phyloP scores from a whole-genome alignment of 768 basidiomycete species.

The Candolleomyces eurysporus region DNA sequence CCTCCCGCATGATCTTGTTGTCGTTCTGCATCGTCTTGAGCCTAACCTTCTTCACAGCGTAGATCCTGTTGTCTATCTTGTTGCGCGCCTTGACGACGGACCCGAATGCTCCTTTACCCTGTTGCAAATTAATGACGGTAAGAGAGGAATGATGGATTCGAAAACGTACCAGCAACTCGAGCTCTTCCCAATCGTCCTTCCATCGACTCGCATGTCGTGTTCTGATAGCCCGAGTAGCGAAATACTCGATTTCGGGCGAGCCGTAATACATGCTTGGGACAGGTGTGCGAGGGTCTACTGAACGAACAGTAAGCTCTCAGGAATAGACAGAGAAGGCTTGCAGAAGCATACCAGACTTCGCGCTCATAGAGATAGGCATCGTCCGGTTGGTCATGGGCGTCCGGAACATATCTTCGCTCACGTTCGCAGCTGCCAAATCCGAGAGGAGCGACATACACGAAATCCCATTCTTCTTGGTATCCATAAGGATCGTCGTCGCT shows the following conservation, averaged over 20 bases:
- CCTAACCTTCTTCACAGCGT: slow-evolving; percentile 90
- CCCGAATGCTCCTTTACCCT: slow-evolving; percentile 90
- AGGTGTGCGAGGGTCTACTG: slow-evolving; percentile 47
- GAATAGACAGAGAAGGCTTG: neutral
- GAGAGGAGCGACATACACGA: slow-evolving; percentile 58
- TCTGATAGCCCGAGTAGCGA: slow-evolving; percentile 33
- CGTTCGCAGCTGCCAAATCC: slow-evolving; percentile 46
- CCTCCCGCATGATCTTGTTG: slow-evolving; percentile 86
- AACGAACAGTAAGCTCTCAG: neutral
- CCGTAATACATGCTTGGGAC: slow-evolving; percentile 39
- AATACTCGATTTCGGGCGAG: slow-evolving; percentile 71
- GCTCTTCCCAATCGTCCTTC: slow-evolving; percentile 92
- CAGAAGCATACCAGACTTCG: slow-evolving; percentile 10
- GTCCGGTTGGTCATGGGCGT: slow-evolving; percentile 22
- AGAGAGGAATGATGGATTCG: neutral
- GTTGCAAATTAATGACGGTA: neutral
- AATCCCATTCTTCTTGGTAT: slow-evolving; percentile 52
- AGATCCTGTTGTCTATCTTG: slow-evolving; percentile 81
- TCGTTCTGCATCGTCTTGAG: slow-evolving; percentile 77
- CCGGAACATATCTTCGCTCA: slow-evolving; percentile 9
- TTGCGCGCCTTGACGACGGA: slow-evolving; percentile 95
- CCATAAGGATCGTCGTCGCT: slow-evolving; percentile 59
- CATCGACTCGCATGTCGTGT: slow-evolving; percentile 66
- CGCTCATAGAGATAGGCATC: slow-evolving; percentile 25
- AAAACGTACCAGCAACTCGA: slow-evolving; percentile 69